Evolutionary conservation across 768 basidiomycete species (phyloP), one percentile per base, ranked within the genome.

Genomic region (Russula earlei): DNA sequence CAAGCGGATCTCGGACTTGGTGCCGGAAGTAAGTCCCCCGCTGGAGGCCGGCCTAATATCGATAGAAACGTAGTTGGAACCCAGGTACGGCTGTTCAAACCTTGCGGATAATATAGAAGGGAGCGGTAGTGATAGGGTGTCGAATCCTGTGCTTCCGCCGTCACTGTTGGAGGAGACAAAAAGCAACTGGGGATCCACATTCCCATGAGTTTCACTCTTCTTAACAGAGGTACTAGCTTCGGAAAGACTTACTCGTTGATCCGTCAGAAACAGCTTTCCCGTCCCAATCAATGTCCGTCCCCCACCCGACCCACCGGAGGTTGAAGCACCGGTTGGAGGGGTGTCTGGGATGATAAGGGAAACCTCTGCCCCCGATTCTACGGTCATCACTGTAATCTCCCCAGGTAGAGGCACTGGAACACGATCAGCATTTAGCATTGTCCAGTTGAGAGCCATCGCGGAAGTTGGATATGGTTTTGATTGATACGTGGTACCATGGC

Each of bases 11-110:
- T 89, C 85, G 3, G 77, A 78, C 49, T 68, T 77, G 14, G 85
- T 84, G 2, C 84, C 85, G 2, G 77, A 69, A 0, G 78, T 77
- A 36, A 90, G 71, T 10, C 83, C 84, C n/a, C 87, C 87, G 12
- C 75, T 80, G 1, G 76, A 65, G 2, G 85, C 75, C 5, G 89
- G 87, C 62, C 76, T 80, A 64, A 91, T 71, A 45, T 83, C 79
- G 61, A 91, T 74, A 0, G 71, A 66, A 46, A 91, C 73, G 61
- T 78, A 86, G 67, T 91, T 91, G 10, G 77, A 68, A 44, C 77
- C 78, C 53, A 91, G 83, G 9, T 80, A 76, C 4, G 89, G 89
- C 66, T 90, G 88, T 61, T 87, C 81, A 65, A 85, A 90, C 61
- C 75, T 77, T 19, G 85, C 84, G 10, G 80, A 78, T 12, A 88